These are phyloP conservation scores for Talaromyces sp. DNA, from an alignment of 2,329 filamentous ascomycete genomes.

Conservation along the genomic window DNA sequence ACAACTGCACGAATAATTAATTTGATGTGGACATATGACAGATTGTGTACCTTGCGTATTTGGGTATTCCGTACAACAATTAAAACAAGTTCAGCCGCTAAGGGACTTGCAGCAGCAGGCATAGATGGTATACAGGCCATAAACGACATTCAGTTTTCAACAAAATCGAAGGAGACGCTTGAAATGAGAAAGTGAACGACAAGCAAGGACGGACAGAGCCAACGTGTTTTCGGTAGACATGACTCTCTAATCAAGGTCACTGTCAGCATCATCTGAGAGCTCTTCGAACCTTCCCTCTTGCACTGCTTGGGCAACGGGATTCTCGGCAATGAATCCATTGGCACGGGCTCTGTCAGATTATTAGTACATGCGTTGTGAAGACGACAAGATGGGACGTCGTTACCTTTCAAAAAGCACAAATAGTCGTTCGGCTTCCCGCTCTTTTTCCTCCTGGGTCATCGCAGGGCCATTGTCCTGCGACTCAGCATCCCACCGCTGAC, in stretches of 20 bases:
- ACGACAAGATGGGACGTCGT: constrained; percentile 14
- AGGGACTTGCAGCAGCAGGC: neutral
- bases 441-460: constrained; percentile 90
- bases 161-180: neutral
- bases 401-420: constrained; percentile 89
- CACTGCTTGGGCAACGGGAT: constrained; percentile 68
- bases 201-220: neutral
- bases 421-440: constrained; percentile 80
- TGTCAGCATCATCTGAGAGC: constrained; percentile 53
- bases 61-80: neutral
- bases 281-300: constrained; percentile 69
- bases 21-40: neutral
- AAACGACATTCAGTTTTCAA: neutral
- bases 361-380: neutral
- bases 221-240: neutral
- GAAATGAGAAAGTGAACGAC: neutral
- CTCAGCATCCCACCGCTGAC: constrained; percentile 71
- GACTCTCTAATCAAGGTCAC: constrained; percentile 26
- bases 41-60: neutral
- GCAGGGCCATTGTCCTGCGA: constrained; percentile 56
- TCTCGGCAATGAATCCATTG: constrained; percentile 70
- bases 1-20: neutral
- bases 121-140: neutral
- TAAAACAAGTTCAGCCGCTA: neutral
- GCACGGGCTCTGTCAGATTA: constrained; percentile 54